Conservation (phyloP, 2,329 filamentous ascomycete species). For the Pseudogymnoascus sp. region DNA sequence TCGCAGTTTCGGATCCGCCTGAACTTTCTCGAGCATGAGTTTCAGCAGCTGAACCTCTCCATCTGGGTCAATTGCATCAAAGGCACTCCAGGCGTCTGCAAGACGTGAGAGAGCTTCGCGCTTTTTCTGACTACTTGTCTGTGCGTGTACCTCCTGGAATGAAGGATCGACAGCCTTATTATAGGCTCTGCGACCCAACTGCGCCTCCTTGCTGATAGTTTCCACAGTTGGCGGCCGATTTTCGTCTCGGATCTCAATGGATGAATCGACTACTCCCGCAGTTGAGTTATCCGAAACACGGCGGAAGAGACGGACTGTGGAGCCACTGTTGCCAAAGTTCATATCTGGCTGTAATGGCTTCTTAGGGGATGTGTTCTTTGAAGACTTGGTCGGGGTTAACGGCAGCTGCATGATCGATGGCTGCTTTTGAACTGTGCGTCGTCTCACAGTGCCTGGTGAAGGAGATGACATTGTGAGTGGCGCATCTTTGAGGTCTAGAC, state of each 20-base stretch:
- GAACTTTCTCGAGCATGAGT: slow-evolving; percentile 64
- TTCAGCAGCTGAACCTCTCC: slow-evolving; percentile 80
- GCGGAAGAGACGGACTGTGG: slow-evolving; percentile 84
- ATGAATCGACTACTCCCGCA: slow-evolving; percentile 15
- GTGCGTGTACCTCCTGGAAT: slow-evolving; percentile 78
- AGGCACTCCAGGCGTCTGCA: slow-evolving; percentile 73
- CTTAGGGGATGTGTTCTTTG: slow-evolving; percentile 35
- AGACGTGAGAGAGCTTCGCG: slow-evolving; percentile 75
- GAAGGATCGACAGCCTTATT: slow-evolving; percentile 72
- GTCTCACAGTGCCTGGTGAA: slow-evolving; percentile 46
- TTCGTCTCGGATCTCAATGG: slow-evolving; percentile 41
- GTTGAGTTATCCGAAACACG: slow-evolving; percentile 65
- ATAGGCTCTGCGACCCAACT: slow-evolving; percentile 74
- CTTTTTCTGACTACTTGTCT: slow-evolving; percentile 61
- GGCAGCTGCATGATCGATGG: slow-evolving; percentile 30
- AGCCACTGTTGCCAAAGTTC: slow-evolving; percentile 88
- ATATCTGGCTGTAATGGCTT: slow-evolving; percentile 81
- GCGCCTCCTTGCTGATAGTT: slow-evolving; percentile 66
- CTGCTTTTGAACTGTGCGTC: slow-evolving; percentile 40
- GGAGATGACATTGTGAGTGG: slow-evolving; percentile 50
- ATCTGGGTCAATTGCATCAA: slow-evolving; percentile 84
- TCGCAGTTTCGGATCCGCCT: slow-evolving; percentile 56
- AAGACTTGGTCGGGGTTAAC: slow-evolving; percentile 24
- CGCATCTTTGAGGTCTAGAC: slow-evolving; percentile 52
- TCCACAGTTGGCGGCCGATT: slow-evolving; percentile 52